phyloP scores from a whole-genome alignment of 495 filamentous ascomycete genomes.

The Copromyces sp. region DNA sequence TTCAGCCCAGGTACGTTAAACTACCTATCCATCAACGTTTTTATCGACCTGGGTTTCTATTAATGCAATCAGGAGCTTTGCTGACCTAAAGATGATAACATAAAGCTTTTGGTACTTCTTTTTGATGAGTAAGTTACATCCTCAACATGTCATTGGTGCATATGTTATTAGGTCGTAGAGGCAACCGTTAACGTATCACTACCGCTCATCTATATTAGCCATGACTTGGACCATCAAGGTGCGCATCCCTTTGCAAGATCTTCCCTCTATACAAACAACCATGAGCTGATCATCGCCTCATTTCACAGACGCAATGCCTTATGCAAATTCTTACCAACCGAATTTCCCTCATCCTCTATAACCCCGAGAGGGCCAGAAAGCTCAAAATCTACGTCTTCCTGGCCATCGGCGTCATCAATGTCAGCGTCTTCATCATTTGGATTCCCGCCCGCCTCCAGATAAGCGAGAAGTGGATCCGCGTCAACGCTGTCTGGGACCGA shows the following conservation, averaged over 20 bases:
- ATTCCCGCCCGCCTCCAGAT: constrained; percentile 35
- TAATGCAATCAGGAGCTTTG: background rate
- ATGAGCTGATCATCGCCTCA: background rate
- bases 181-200: background rate
- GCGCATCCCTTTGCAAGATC: background rate
- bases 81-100: background rate
- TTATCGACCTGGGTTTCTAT: too few species aligned
- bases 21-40: background rate
- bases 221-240: constrained; percentile 22
- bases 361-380: constrained; percentile 15
- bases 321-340: constrained; percentile 43
- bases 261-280: background rate
- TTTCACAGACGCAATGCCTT: constrained; percentile 30
- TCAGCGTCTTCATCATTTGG: constrained; percentile 43
- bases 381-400: constrained; percentile 29
- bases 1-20: constrained; percentile 14
- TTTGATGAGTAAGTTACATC: constrained; percentile 9
- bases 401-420: constrained; percentile 34
- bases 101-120: constrained; percentile 14
- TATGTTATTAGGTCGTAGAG: background rate
- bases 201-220: constrained; percentile 5
- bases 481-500: constrained; percentile 43
- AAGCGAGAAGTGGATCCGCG: constrained; percentile 14
- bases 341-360: constrained; percentile 29
- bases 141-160: background rate